These are phyloP conservation scores for Saccharomyces kudriavzevii DNA, from an alignment of 805 yeast species.

Conservation along the genomic window DNA sequence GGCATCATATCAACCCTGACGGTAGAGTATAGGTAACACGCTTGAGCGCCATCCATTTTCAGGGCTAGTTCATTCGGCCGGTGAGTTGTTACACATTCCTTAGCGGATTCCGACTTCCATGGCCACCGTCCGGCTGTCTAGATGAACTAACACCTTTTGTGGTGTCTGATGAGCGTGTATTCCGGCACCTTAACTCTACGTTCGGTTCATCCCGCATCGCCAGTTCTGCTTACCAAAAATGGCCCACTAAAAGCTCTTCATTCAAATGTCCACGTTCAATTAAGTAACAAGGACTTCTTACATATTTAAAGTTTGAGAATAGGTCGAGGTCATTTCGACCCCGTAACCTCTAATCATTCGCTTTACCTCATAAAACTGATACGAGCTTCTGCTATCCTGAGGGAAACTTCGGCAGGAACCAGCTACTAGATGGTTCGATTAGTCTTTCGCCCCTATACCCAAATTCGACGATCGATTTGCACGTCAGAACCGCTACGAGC, in stretches of 20 bases:
- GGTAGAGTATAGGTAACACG: slow-evolving; percentile 37
- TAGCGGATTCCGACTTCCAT: slow-evolving; percentile 46
- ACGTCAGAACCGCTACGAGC: slow-evolving; percentile 41
- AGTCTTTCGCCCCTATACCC: slow-evolving; percentile 40
- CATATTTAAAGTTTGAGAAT: slow-evolving; percentile 38
- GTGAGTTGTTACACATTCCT: slow-evolving; percentile 47
- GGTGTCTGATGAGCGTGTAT: slow-evolving; percentile 39
- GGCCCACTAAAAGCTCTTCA: slow-evolving; percentile 41
- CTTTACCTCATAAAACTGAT: slow-evolving; percentile 37
- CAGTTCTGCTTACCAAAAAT: slow-evolving; percentile 41
- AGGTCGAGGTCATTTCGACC: slow-evolving; percentile 34
- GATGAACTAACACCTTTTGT: slow-evolving; percentile 39
- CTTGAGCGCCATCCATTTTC: slow-evolving; percentile 37
- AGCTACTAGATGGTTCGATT: slow-evolving; percentile 38
- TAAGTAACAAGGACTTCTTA: slow-evolving; percentile 36
- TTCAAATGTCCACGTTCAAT: slow-evolving; percentile 36
- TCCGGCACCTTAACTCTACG: slow-evolving; percentile 36
- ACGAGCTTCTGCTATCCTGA: slow-evolving; percentile 37
- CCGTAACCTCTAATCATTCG: slow-evolving; percentile 37
- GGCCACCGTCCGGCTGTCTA: slow-evolving; percentile 49
- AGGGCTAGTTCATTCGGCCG: slow-evolving; percentile 43
- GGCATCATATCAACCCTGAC: slow-evolving; percentile 33
- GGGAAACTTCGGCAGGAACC: slow-evolving; percentile 40
- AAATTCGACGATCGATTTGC: slow-evolving; percentile 39
- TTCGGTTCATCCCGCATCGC: slow-evolving; percentile 41